Evolutionary conservation across 768 basidiomycete genomes (phyloP).

Genomic region (Calocybe cyanea): DNA sequence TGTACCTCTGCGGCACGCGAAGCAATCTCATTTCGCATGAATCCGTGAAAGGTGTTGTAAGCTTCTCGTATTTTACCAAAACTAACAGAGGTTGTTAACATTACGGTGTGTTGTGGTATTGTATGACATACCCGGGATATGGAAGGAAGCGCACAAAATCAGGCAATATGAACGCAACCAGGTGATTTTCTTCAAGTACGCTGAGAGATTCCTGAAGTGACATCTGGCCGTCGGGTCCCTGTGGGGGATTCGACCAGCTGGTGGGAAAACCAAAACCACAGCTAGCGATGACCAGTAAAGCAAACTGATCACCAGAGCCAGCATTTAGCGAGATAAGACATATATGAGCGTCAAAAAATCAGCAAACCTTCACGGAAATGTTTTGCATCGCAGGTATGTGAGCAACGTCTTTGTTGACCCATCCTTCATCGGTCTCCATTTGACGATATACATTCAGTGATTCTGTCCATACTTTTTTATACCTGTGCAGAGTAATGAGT

Average conservation of each 20-base stretch:
- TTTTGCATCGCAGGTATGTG: slow-evolving; percentile 13
- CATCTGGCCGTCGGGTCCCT: slow-evolving; percentile 30
- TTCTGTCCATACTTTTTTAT: slow-evolving; percentile 29
- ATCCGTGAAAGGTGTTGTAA: slow-evolving; percentile 23
- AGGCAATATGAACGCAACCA: neutral
- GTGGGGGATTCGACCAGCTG: slow-evolving; percentile 34
- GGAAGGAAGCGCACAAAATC: slow-evolving; percentile 11
- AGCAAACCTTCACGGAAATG: neutral
- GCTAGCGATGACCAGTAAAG: slow-evolving; percentile 37
- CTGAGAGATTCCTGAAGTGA: slow-evolving; percentile 33
- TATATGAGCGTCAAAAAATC: neutral
- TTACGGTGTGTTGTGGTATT: neutral
- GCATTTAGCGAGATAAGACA: neutral
- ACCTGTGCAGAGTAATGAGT: too few species aligned
- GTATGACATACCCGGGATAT: slow-evolving; percentile 5
- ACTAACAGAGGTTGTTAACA: too few species aligned
- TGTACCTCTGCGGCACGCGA: slow-evolving; percentile 26
- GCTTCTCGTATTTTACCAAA: slow-evolving; percentile 25
- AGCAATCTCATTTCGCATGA: slow-evolving; percentile 34
- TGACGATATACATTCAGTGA: slow-evolving; percentile 24
- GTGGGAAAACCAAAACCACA: slow-evolving; percentile 44
- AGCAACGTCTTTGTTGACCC: slow-evolving; percentile 15
- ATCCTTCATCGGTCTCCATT: slow-evolving; percentile 25
- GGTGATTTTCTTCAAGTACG: slow-evolving; percentile 26
- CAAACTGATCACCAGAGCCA: slow-evolving; percentile 25